Base-by-base conservation (phyloP, 257 asterid species). In the Salvia hispanica region DNA sequence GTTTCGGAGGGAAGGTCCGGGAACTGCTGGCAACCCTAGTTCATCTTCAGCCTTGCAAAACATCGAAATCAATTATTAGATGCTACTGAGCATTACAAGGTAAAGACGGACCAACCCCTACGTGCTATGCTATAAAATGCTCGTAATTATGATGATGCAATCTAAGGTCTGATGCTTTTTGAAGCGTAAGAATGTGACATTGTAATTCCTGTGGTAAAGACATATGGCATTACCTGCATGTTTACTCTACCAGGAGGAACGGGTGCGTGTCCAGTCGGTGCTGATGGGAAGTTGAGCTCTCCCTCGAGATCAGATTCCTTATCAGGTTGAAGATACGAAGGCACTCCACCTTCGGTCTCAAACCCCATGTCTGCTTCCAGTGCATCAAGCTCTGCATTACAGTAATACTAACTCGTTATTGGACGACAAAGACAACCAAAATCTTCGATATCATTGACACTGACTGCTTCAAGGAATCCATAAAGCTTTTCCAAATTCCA, bases 341-440 rank as follows among this genome's bases (percentile, higher is more conserved):
- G 95, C 67, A 86, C 81, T 28, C 89, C 95, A 50, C 83, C 77
- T 78, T 80, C 95, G 64, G 82, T 78, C 77, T 86, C 95, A 70
- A 77, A 63, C 47, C 89, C 88, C 95, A 90, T 90, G 77, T 90
- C 95, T 31, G 89, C 91, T 79, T 90, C 95, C 76, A 87, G 77
- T 54, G 88, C 95, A 82, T 87, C 94, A 72, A 90, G 97, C 80
- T 90, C 95, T 87, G 84, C 68, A 78, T 16, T 44, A 50, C 11
- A 64, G 33, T 55, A 45, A 12, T 43, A 59, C 73, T 28, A 42
- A 34, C 11, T 10, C 16, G 62, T 13, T 10, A 54, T 55, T 4
- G 58, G 34, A 28, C 6, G 10, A 37, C 3, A 33, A 31, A 43
- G n/a, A 15, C 39, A 53, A 62, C 21, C 1, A 44, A 33, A 31